phyloP scores from a whole-genome alignment of 192 early-diverging fungal genomes.

The Borealophlyctis nickersoniae region DNA sequence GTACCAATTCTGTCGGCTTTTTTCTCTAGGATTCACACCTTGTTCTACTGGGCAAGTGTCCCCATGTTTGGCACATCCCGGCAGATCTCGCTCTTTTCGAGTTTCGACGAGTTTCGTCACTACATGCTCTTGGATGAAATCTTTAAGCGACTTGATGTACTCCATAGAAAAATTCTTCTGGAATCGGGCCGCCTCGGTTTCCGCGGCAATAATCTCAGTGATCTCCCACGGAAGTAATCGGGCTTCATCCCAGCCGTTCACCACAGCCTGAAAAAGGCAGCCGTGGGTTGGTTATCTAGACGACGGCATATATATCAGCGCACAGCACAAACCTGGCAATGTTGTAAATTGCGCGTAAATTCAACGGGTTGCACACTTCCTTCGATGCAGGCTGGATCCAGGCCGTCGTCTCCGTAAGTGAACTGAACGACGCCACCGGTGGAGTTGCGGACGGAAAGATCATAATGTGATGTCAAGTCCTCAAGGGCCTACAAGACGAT shows the following conservation, averaged over 20 bases:
- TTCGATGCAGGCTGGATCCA: constrained; percentile 93
- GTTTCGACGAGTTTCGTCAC: constrained; percentile 53
- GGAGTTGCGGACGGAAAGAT: constrained; percentile 90
- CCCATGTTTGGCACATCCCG: not conserved
- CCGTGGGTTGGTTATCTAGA: not conserved
- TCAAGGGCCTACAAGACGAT: constrained; percentile 71
- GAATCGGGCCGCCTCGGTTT: constrained; percentile 51
- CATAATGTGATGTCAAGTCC: constrained; percentile 93
- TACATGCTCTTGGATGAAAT: constrained; percentile 52
- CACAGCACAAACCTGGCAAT: constrained; percentile 29
- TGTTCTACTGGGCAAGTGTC: not conserved
- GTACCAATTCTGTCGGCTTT: not conserved
- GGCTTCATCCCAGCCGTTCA: constrained; percentile 17
- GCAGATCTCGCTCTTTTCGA: constrained; percentile 50
- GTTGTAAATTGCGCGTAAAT: constrained; percentile 78
- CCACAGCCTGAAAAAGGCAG: not conserved
- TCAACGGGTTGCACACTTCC: constrained; percentile 85
- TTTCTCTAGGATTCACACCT: constrained; percentile 5
- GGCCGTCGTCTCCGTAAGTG: constrained; percentile 90
- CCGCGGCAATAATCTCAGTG: constrained; percentile 41
- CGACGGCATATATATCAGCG: not conserved
- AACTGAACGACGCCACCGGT: constrained; percentile 91
- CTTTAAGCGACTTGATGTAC: constrained; percentile 61
- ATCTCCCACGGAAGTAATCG: constrained; percentile 67
- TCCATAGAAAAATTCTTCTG: constrained; percentile 48